Evolutionary conservation across 495 filamentous ascomycete species (phyloP), one percentile per base, ranked within the genome.

Genomic region (Achaetomiella virescens): DNA sequence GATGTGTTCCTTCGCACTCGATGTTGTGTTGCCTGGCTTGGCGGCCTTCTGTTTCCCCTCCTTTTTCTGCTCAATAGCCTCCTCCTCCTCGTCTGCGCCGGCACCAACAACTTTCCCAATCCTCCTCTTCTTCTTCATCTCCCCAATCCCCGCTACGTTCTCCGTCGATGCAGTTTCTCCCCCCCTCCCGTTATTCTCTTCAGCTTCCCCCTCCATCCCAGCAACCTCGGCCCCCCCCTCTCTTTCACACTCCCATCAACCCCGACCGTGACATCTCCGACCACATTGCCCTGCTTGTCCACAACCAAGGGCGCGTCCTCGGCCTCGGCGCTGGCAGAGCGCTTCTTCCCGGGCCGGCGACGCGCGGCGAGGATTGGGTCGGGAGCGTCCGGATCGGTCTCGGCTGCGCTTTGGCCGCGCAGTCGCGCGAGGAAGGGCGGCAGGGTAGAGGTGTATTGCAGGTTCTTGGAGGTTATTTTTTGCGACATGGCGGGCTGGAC

Each of bases 371-470:
- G 68, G 59, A 75, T 70, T 0, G 75, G 73, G 52, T 79, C 73
- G 6, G 73, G 72, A 0, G 58, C 54, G 58, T 66, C 66, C 20
- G 57, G 54, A 15, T 65, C 64, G 7, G 55, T 43, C 6, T 61
- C 56, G 3, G 66, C 40, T 1, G 51, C 50, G 45, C 54, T 59
- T 24, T 76, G 67, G n/a, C 74, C 74, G 48, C 67, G 75, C 10
- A 82, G 72, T 7, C 71, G 70, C 31, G 75, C 75, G 36, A 82
- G 77, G 61, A 82, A 82, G 25, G 79, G 79, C 10, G 79, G 79
- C 18, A 80, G 75, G 10, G 69, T 60, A 20, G 54, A 57, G 54
- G 71, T 68, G 72, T 80, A 82, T 41, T 72, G 65, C 20, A 82
- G 74, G 67, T 80, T 80, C 54, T 81, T 82, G 61, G 74, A 59